phyloP scores from a whole-genome alignment of 2,329 filamentous ascomycete species.

The Dryadomyces sulphureus region DNA sequence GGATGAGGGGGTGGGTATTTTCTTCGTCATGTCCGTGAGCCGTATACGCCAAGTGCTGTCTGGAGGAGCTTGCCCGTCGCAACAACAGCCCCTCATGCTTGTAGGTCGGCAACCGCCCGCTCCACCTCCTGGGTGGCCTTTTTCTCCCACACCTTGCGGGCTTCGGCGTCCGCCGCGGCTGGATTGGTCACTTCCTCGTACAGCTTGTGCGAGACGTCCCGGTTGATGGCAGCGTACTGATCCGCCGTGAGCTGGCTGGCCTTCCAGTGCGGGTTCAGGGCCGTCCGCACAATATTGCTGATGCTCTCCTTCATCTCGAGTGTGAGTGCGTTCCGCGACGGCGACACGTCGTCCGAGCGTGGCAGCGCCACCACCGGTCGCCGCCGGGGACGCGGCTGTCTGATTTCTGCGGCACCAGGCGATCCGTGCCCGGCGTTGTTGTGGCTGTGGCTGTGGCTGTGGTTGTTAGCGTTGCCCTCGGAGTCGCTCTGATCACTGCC shows the following conservation, averaged over 20 bases:
- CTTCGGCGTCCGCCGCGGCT: constrained; percentile 46
- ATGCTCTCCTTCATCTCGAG: constrained; percentile 78
- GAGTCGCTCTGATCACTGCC: constrained; percentile 29
- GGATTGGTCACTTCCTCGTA: constrained; percentile 54
- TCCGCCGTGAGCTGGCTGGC: constrained; percentile 70
- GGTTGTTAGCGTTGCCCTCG: constrained; percentile 6
- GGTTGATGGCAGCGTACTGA: constrained; percentile 85
- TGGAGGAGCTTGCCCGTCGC: too few relatives aligned
- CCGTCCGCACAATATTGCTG: constrained; percentile 72
- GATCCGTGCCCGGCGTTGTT: constrained; percentile 22
- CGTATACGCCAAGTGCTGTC: too few relatives aligned
- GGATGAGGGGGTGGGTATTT: not conserved
- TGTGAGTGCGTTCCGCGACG: constrained; percentile 49
- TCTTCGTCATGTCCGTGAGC: constrained; percentile 7
- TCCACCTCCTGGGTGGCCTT: constrained; percentile 68
- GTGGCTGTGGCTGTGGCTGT: not conserved
- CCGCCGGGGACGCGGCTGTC: constrained; percentile 36
- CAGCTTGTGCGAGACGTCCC: constrained; percentile 72
- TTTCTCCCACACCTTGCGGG: constrained; percentile 57
- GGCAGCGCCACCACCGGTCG: constrained; percentile 24
- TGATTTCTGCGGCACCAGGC: constrained; percentile 28
- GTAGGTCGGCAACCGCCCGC: constrained; percentile 49
- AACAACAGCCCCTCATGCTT: too few relatives aligned
- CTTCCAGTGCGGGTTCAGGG: constrained; percentile 70
- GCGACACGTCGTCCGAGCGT: constrained; percentile 51